Evolutionary conservation across 2,329 filamentous ascomycete species (phyloP).

Genomic region (Paecilomyces fulvus): DNA sequence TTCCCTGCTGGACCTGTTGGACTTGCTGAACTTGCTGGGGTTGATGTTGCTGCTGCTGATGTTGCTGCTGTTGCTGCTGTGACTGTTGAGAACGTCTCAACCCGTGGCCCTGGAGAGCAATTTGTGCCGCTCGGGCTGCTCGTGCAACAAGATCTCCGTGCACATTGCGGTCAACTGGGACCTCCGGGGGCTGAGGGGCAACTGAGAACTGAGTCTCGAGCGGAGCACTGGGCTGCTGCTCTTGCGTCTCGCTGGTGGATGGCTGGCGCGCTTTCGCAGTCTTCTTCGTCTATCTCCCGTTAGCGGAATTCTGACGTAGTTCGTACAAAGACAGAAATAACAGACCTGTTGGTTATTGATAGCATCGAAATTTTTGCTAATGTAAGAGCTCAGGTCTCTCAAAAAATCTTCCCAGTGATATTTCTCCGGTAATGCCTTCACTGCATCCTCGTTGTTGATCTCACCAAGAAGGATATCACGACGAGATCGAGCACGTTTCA

Average conservation of each 20-base stretch:
- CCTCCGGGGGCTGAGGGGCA: conserved; percentile 28
- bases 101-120: conserved; percentile 38
- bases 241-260: conserved; percentile 29
- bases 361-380: conserved; percentile 50
- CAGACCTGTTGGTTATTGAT: conserved; percentile 41
- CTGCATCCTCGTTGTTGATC: conserved; percentile 42
- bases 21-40: conserved; percentile 12
- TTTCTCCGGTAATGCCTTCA: conserved; percentile 46
- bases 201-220: conserved; percentile 36
- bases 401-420: conserved; percentile 59
- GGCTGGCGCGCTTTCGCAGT: conserved; percentile 29
- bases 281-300: conserved; percentile 28
- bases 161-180: conserved; percentile 32
- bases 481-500: conserved; percentile 46
- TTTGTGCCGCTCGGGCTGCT: conserved; percentile 40
- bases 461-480: conserved; percentile 50
- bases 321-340: neutral
- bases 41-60: conserved; percentile 18
- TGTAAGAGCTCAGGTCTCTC: conserved; percentile 48
- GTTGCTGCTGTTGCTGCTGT: conserved; percentile 22
- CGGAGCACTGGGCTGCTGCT: conserved; percentile 24
- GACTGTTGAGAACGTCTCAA: conserved; percentile 28
- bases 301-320: conserved; percentile 7
- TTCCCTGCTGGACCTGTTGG: conserved; percentile 9
- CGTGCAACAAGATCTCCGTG: conserved; percentile 40